Base-by-base conservation (phyloP, 2,329 filamentous ascomycete species). In the Westerdykella aurantiaca region DNA sequence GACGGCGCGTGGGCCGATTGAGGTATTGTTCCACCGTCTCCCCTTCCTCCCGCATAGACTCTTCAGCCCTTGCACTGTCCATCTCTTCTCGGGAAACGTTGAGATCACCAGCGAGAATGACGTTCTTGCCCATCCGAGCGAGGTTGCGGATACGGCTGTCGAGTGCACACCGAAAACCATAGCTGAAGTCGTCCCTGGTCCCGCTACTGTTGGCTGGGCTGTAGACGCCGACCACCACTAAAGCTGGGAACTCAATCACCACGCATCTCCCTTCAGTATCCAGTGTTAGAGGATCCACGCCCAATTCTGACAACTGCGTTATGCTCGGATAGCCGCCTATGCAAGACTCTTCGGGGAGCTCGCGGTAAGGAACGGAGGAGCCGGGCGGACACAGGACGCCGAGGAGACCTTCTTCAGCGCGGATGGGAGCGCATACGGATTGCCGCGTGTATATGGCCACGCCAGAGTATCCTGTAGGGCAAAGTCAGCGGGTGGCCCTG, bases 391-490 rank as follows among this genome's bases (percentile, higher is more conserved):
- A 83, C 12, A 96, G 77, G 5, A 88, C 73, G 13, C 93, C 93
- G 0, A 88, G 85, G 42, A 98, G 76, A n/a, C 93, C 93, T 71
- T 97, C 91, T 69, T 98, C 93, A 3, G 90, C 91, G 47, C 85
- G 81, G 21, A 96, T 86, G 0, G 93, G 93, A 3, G 83, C 80
- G 66, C 93, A 97, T 31, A 80, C 83, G 4, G 85, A 78, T 61
- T 86, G 93, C n/a, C 88, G 81, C 1, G 90, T 96, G 69, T 96
- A 98, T 31, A 98, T 88, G 3, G 85, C 93, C 2, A 98, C 91
- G 2, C 93, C 93, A 21, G 91, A 95, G 64, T 97, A 98, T 18
- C 93, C 89, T 95, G 34, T 5, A 42, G n/a, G n/a, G 10, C 16
- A 37, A 21, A 44, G 42, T 37, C 9, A 43, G 61, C 39, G 14